A percentile compares a stretch with the other conserved stretches of the same genome.
These are phyloP conservation scores for Trichoderma koningii DNA, from an alignment of 2,329 filamentous ascomycete species.

Conservation along the genomic window DNA sequence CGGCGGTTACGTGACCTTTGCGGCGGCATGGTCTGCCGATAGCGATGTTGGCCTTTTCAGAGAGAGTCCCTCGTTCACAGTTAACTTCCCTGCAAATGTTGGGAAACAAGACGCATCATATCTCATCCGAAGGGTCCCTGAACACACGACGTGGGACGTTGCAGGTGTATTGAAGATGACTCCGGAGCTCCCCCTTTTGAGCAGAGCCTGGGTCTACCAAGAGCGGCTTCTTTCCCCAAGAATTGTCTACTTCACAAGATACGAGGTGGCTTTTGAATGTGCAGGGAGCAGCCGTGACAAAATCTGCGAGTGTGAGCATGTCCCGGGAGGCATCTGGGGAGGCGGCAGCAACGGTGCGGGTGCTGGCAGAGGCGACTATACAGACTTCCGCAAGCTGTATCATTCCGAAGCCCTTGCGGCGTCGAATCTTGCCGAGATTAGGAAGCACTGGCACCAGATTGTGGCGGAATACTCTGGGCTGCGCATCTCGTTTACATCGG, in stretches of 20 bases:
- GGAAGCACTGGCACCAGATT: slow-evolving; percentile 23
- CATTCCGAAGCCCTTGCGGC: not conserved
- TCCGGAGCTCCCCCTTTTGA: slow-evolving; percentile 21
- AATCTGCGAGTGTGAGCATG: slow-evolving; percentile 20
- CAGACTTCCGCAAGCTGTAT: slow-evolving; percentile 10
- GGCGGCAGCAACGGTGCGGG: slow-evolving; percentile 11
- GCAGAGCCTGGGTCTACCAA: slow-evolving; percentile 26
- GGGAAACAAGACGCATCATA: not conserved
- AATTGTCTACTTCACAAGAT: slow-evolving; percentile 21
- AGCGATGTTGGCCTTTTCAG: slow-evolving; percentile 17
- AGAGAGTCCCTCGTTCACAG: not conserved
- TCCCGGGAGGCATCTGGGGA: slow-evolving; percentile 13
- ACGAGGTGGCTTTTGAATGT: slow-evolving; percentile 23
- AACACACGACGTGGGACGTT: slow-evolving; percentile 19
- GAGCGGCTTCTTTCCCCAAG: slow-evolving; percentile 25
- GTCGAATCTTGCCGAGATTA: slow-evolving; percentile 6
- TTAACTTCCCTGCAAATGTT: not conserved
- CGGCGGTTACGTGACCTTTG: slow-evolving; percentile 25
- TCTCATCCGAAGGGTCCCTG: slow-evolving; percentile 12
- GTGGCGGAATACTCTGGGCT: slow-evolving; percentile 24
- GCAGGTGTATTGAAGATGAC: slow-evolving; percentile 7
- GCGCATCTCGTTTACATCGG: slow-evolving; percentile 22
- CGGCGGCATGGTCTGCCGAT: slow-evolving; percentile 14
- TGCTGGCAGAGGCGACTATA: slow-evolving; percentile 4
- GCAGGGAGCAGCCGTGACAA: slow-evolving; percentile 4